Evolutionary conservation across 2,329 filamentous ascomycete genomes (phyloP), one percentile per base, ranked within the genome.

Genomic region (Diplodia corticola): DNA sequence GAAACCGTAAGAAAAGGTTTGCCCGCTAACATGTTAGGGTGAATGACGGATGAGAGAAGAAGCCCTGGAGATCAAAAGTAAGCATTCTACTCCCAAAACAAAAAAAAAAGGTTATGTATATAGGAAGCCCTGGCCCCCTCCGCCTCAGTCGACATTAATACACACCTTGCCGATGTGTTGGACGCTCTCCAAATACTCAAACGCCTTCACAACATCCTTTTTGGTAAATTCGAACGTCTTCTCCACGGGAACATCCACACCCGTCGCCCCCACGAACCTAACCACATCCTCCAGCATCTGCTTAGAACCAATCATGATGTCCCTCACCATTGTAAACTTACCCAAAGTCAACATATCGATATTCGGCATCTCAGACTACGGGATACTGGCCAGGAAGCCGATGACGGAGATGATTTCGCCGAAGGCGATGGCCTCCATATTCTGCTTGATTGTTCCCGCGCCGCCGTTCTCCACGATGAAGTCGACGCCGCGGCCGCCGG

Each of bases 401-500:
- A 63, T 63, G 7, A 51, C 59, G 17, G 59, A 33, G 59, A 63
- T 51, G 17, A 49, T 33, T 17, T 44, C 59, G 3, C 59, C 63
- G 53, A 67, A 24, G 60, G 69, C 65, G 49, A 71, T 44, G 57
- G 68, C 46, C 65, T 70, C 68, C 30, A 71, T 61, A 68, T 73
- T 71, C 72, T 85, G 80, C 30, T 72, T 66, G 17, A 82, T 74
- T 0, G 81, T 82, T 5, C 74, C 73, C 3, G 77, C 71, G 4
- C 81, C 81, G 5, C 77, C 79, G 26, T 76, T 73, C 57, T 83
- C 77, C 6, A 83, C 61, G 64, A 81, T 68, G 59, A 74, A 72
- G 66, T 83, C 78, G 2, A 75, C 83, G 6, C 83, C 83, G 3
- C 71, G 67, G 20, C 78, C 78, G 5, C 78, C 65, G 0, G 83